phyloP scores from a whole-genome alignment of 371 early-diverging fungal genomes.

The Apophysomyces variabilis region DNA sequence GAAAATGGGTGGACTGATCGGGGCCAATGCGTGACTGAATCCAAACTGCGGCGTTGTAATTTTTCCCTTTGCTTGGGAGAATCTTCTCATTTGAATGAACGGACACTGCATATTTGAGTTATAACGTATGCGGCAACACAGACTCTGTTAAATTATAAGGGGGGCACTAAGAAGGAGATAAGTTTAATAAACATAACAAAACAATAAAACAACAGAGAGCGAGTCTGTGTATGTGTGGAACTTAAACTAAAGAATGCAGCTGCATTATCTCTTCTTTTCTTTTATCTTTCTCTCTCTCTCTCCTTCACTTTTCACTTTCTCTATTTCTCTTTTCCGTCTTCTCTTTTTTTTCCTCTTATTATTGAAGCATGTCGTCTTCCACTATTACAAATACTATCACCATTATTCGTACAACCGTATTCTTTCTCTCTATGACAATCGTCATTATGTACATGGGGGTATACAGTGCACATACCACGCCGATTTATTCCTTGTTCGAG shows the following conservation, averaged over 20 bases:
- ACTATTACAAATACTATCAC: slow-evolving; percentile 19
- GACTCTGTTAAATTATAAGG: not conserved
- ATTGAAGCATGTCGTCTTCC: slow-evolving; percentile 25
- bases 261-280: not conserved
- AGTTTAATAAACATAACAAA: slow-evolving; percentile 1
- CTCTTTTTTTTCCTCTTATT: slow-evolving; percentile 7
- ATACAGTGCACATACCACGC: slow-evolving; percentile 31
- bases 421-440: slow-evolving; percentile 32
- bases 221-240: no score
- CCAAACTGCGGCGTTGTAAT: not conserved
- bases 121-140: no score
- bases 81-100: not conserved
- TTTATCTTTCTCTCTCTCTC: not conserved
- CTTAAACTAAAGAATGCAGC: not conserved
- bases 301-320: not conserved
- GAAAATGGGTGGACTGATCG: no score
- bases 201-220: not conserved
- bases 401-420: slow-evolving; percentile 27
- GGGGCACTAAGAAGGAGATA: not conserved
- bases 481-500: slow-evolving; percentile 22
- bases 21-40: no score
- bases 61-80: not conserved
- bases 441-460: slow-evolving; percentile 33
- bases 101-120: no score
- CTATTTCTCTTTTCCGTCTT: slow-evolving; percentile 12